Percentiles rank a stretch among this genome's conserved stretches.
These are phyloP conservation scores for Taphrina deformans DNA, from an alignment of 1,139 yeast genomes.

Conservation along the genomic window DNA sequence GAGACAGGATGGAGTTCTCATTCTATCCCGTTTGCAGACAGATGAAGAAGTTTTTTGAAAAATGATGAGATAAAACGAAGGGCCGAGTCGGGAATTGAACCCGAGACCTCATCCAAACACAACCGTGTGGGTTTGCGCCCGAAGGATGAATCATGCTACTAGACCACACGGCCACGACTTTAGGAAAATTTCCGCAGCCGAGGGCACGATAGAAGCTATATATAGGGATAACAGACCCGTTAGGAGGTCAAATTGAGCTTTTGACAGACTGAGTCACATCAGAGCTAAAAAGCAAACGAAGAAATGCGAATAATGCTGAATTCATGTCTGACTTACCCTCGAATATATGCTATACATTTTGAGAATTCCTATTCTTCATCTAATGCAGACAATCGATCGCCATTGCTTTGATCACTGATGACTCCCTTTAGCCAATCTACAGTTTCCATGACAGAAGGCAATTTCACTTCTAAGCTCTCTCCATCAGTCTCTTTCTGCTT, in stretches of 20 bases:
- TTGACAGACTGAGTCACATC: too few species aligned
- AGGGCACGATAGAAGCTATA: too few species aligned
- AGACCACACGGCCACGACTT: slow-evolving; percentile 18
- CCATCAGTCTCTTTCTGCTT: slow-evolving; percentile 7
- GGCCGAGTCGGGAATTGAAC: slow-evolving; percentile 22
- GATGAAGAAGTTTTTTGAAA: too few species aligned
- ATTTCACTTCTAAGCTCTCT: neutral
- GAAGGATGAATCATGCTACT: slow-evolving; percentile 20
- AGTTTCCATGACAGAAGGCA: slow-evolving; percentile 14
- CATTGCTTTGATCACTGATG: neutral
- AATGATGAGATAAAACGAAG: too few species aligned
- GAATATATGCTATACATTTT: too few species aligned
- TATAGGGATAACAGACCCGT: too few species aligned
- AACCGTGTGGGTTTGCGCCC: neutral
- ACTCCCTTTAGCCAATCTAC: slow-evolving; percentile 21
- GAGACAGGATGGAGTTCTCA: too few species aligned
- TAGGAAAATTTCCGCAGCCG: neutral
- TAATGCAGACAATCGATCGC: neutral
- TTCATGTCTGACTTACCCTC: too few species aligned
- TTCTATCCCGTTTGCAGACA: too few species aligned
- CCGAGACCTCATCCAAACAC: slow-evolving; percentile 20
- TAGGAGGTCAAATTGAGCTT: too few species aligned
- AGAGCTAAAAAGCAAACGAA: too few species aligned
- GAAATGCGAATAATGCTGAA: too few species aligned
- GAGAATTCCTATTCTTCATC: neutral